Evolutionary conservation across 768 basidiomycete species (phyloP), one percentile per base, ranked within the genome.

Genomic region (Macrolepiota fuliginosa): DNA sequence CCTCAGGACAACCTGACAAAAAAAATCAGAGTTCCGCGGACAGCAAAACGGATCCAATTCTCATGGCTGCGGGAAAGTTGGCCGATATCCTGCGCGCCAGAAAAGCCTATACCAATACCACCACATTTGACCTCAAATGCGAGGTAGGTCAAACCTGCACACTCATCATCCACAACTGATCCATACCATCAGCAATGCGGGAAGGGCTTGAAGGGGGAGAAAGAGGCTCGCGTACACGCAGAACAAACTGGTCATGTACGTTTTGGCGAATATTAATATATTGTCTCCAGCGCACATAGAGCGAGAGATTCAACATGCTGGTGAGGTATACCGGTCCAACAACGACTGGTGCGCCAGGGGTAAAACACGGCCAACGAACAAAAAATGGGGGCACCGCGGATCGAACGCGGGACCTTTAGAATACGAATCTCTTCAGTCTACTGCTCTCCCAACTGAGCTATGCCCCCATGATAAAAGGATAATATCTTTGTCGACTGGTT

Each of bases 61-160:
- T 92, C 32, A 68, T 75, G 17, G 91, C 90, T 7, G 91, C 87
- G 3, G 79, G 81, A 70, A 83, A 85, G 70, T 79, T 98, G 24
- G 92, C 92, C 4, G 81, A 78, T 24, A 82, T 85, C 62, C 73
- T 98, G 68, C 82, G 93, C 35, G 79, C 80, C 35, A 89, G 88
- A 76, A 90, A 85, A 67, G 93, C 92, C 25, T 98, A 83, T 69
- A 97, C 96, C 11, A 97, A 98, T 72, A 96, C 92, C 3, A 73
- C 90, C 46, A 96, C 91, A 3, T 98, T 98, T 71, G 92, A 94
- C 73, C 73, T 98, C 49, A 90, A 88, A 68, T 96, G 94, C 71
- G 86, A 94, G 78, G 90, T 90, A 71, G 68, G 82, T 74, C 11
- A 59, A 22, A 54, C 35, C 9, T 55, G 57, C 37, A 62, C 60